phyloP scores from a whole-genome alignment of 768 basidiomycete genomes.

The Clathrus columnatus region DNA sequence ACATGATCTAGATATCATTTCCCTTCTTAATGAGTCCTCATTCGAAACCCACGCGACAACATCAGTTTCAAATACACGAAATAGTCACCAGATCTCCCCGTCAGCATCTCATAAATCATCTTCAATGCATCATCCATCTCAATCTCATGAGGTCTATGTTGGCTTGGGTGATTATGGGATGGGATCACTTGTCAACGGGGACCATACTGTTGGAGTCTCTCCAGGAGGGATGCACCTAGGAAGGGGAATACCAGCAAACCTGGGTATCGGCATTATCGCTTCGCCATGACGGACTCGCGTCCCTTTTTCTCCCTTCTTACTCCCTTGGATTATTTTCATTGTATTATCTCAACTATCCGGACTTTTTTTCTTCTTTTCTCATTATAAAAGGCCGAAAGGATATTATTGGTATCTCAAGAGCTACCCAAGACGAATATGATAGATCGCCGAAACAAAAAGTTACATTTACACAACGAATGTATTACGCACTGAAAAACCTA shows the following conservation, averaged over 20 bases:
- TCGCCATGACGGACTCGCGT: background rate
- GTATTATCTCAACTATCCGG: background rate
- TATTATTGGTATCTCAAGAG: no score
- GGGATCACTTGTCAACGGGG: background rate
- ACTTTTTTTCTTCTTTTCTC: background rate
- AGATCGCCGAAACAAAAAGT: background rate
- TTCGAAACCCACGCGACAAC: background rate
- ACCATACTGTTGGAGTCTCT: background rate
- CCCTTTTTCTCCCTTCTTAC: background rate
- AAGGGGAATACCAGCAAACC: background rate
- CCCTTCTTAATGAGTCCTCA: background rate
- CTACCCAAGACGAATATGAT: no score
- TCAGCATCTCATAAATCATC: background rate
- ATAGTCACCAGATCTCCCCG: background rate
- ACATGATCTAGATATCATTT: background rate
- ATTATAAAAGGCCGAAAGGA: no score
- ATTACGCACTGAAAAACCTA: background rate
- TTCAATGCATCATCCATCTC: background rate
- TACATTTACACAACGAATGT: background rate
- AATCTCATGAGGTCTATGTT: background rate
- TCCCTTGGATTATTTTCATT: background rate
- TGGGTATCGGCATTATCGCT: background rate
- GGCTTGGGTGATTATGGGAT: background rate
- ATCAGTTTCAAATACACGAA: background rate
- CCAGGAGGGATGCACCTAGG: background rate